Evolutionary conservation across 306 rosid genomes (phyloP), one percentile per base, ranked within the genome.

Genomic region (Inga laurina): DNA sequence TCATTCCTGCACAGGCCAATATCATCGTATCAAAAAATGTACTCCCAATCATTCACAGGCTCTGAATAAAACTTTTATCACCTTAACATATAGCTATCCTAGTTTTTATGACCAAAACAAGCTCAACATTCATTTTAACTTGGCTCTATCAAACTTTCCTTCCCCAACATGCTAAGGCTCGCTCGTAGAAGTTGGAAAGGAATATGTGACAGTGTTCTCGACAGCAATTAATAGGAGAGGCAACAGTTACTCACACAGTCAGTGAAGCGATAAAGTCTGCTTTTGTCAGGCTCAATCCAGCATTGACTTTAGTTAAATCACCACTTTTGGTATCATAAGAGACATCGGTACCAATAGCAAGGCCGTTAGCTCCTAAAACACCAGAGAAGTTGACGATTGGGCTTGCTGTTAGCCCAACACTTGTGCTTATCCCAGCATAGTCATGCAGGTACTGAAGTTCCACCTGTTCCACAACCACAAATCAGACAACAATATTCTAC

Each of bases 391-490:
- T 93, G 66, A 93, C 91, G 83, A 91, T 48, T 71, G 99, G 99
- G 72, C 92, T 96, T 54, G 97, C 95, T 70, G 98, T 92, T 93
- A 96, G 83, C 87, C 99, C 99, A 87, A 93, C 21, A 7, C 97
- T 92, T 81, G 94, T 84, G 88, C 86, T 92, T 64, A 96, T 85
- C 76, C 97, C 99, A 15, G 94, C 98, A 90, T 90, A 90, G 49
- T 96, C 99, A 82, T 92, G 94, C 88, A 91, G 75, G 87, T 93
- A 93, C 86, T 96, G 98, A 83, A 96, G 85, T 81, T 96, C 99
- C 79, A 91, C 88, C 99, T 96, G 97, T 82, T 85, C 77, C 68
- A 86, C 43, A 11, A 49, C 81, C 72, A 88, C 49, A 8, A 48
- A 74, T 76, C 41, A 72, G 72, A 61, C 51, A 45, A 64, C 22